Evolutionary conservation across 148 eudicot genomes (phyloP).

Genomic region (Vaccinium myrtillus): DNA sequence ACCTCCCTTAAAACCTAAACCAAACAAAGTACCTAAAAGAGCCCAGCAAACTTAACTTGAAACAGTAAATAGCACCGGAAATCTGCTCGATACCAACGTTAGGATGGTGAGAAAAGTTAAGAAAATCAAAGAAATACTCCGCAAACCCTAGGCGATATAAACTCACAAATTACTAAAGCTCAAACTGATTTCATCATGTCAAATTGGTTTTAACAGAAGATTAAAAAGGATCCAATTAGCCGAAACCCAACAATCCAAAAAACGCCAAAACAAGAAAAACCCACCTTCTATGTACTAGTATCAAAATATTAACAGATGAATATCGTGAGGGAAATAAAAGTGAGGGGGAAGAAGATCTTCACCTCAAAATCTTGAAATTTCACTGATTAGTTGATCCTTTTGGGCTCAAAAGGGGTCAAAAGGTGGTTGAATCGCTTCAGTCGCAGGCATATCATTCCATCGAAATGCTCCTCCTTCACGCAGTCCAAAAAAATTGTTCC

Average conservation of each 20-base stretch:
- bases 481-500: too few relatives aligned
- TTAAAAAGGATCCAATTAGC: neutral
- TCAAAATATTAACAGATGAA: neutral
- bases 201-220: neutral
- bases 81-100: neutral
- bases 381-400: neutral
- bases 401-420: neutral
- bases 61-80: neutral
- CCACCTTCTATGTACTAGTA: neutral
- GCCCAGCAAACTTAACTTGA: neutral
- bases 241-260: neutral
- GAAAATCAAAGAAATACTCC: neutral
- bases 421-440: neutral
- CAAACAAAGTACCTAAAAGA: neutral
- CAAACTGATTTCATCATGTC: neutral
- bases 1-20: too few relatives aligned
- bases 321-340: neutral
- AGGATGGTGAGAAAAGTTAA: neutral
- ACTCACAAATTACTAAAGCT: neutral
- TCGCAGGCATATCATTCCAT: too few relatives aligned
- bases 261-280: neutral
- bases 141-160: neutral
- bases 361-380: neutral
- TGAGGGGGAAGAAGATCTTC: neutral
- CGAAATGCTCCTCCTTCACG: too few relatives aligned